Conservation (phyloP, 2,329 filamentous ascomycete species). For the Diplocarpon mali region DNA sequence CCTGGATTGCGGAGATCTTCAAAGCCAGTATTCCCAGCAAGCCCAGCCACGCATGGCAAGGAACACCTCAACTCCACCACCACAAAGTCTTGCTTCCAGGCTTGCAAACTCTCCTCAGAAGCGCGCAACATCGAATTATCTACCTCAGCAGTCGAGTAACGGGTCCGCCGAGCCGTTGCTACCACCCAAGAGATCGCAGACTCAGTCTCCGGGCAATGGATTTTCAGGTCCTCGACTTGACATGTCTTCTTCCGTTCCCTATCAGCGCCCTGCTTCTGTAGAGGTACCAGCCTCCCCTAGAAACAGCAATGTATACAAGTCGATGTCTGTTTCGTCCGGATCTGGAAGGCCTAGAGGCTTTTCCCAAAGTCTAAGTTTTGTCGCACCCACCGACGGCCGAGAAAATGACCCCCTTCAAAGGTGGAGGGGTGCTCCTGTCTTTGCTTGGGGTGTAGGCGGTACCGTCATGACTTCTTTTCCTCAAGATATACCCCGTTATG, state of each 20-base stretch:
- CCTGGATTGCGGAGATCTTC: slow-evolving; percentile 15
- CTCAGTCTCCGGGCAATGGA: slow-evolving; percentile 48
- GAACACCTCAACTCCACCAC: slow-evolving; percentile 37
- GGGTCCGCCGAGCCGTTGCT: slow-evolving; percentile 29
- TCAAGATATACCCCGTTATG: slow-evolving; percentile 77
- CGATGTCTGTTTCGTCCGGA: slow-evolving; percentile 7
- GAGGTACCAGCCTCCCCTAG: slow-evolving; percentile 22
- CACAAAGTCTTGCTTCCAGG: slow-evolving; percentile 30
- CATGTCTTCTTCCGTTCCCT: slow-evolving; percentile 28
- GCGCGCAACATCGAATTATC: slow-evolving; percentile 39
- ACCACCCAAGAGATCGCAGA: slow-evolving; percentile 48
- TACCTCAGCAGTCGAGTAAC: slow-evolving; percentile 27
- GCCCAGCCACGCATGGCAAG: slow-evolving; percentile 27
- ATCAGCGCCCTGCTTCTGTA: slow-evolving; percentile 42
- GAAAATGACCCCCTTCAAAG: slow-evolving; percentile 70
- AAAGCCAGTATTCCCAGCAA: slow-evolving; percentile 14
- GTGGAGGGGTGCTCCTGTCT: slow-evolving; percentile 82
- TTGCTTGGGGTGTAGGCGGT: slow-evolving; percentile 82
- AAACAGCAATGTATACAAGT: slow-evolving; percentile 7
- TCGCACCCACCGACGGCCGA: slow-evolving; percentile 53
- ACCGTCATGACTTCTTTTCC: slow-evolving; percentile 77
- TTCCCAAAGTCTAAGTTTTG: slow-evolving; percentile 45
- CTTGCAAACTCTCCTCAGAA: slow-evolving; percentile 46
- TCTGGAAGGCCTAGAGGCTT: slow-evolving; percentile 36
- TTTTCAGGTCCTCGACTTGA: slow-evolving; percentile 36